Percentiles rank a stretch among this genome's conserved stretches.
phyloP scores from a whole-genome alignment of 441 rosid species.

The Dalechampia spathulata region DNA sequence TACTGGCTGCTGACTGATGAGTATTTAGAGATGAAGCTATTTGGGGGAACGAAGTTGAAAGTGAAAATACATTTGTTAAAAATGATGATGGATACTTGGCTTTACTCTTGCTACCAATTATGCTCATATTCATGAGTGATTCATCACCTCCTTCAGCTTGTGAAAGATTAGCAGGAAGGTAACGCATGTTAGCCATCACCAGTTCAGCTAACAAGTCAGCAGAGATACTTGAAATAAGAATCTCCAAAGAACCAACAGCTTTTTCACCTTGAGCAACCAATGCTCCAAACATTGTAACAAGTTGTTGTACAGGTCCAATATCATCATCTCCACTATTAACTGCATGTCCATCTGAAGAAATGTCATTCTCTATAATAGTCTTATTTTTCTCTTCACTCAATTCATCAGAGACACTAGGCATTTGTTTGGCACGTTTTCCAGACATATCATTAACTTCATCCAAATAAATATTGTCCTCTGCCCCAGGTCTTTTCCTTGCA shows the following conservation, averaged over 20 bases:
- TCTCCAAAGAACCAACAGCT: slow-evolving; percentile 78
- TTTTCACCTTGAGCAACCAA: slow-evolving; percentile 98
- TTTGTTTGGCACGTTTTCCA: slow-evolving; percentile 65
- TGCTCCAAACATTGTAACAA: slow-evolving; percentile 88
- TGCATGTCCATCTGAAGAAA: slow-evolving; percentile 35
- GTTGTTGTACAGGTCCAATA: slow-evolving; percentile 86
- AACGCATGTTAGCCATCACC: slow-evolving; percentile 92
- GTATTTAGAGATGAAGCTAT: slow-evolving; percentile 50
- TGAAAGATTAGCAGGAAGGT: slow-evolving; percentile 49
- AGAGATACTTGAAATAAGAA: slow-evolving; percentile 89
- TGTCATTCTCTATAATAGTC: slow-evolving; percentile 34
- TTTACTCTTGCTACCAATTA: slow-evolving; percentile 57
- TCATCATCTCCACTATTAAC: slow-evolving; percentile 42
- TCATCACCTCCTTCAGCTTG: slow-evolving; percentile 56
- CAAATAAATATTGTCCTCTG: slow-evolving; percentile 41
- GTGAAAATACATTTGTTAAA: slow-evolving; percentile 66
- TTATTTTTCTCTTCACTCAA: slow-evolving; percentile 43
- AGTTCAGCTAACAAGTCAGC: slow-evolving; percentile 96
- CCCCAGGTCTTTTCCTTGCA: slow-evolving; percentile 71
- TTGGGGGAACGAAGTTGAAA: slow-evolving; percentile 73
- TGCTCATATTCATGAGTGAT: slow-evolving; percentile 51
- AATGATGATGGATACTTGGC: slow-evolving; percentile 81
- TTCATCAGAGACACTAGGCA: slow-evolving; percentile 57
- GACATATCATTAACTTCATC: slow-evolving; percentile 42
- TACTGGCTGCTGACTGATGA: slow-evolving; percentile 29